phyloP scores from a whole-genome alignment of 345 rosid species.

The Melastoma malabathricum region DNA sequence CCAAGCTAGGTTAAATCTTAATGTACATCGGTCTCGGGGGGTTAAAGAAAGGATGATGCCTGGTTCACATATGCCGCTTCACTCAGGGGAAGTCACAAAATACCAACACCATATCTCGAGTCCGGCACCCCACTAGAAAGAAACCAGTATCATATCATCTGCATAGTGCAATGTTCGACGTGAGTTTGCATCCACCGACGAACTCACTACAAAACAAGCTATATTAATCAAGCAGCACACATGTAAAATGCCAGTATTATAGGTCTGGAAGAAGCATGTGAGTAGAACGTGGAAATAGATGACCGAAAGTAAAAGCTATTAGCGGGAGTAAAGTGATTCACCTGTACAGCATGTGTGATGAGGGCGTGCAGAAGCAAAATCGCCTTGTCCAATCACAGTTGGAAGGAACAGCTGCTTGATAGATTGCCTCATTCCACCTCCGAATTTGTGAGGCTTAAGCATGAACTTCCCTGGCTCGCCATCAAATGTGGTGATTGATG shows the following conservation, averaged over 20 bases:
- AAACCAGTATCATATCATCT: slow-evolving; percentile 37
- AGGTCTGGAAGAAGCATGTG: no score
- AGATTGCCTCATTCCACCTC: slow-evolving; percentile 41
- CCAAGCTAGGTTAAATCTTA: slow-evolving; percentile 34
- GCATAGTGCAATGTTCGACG: slow-evolving; percentile 4
- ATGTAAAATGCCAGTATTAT: no score
- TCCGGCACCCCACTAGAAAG: slow-evolving; percentile 14
- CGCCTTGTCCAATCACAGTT: slow-evolving; percentile 30
- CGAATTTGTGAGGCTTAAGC: slow-evolving; percentile 43
- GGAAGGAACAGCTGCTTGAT: slow-evolving; percentile 4
- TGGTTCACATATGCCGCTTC: slow-evolving; percentile 5
- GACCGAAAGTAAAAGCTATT: neutral
- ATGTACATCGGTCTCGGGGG: slow-evolving; percentile 35
- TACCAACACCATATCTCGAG: slow-evolving; percentile 9
- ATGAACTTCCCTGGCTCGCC: slow-evolving; percentile 44
- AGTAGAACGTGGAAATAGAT: no score
- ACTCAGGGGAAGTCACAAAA: slow-evolving; percentile 12
- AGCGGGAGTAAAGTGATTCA: slow-evolving; percentile 10
- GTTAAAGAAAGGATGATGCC: slow-evolving; percentile 8
- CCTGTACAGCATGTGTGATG: slow-evolving; percentile 64
- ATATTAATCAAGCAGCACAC: no score
- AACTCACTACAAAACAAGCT: no score
- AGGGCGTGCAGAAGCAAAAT: slow-evolving; percentile 41
- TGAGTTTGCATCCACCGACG: no score
- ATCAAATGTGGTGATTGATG: slow-evolving; percentile 51